phyloP scores from a whole-genome alignment of 768 basidiomycete genomes.

The Tremella mesenterica region DNA sequence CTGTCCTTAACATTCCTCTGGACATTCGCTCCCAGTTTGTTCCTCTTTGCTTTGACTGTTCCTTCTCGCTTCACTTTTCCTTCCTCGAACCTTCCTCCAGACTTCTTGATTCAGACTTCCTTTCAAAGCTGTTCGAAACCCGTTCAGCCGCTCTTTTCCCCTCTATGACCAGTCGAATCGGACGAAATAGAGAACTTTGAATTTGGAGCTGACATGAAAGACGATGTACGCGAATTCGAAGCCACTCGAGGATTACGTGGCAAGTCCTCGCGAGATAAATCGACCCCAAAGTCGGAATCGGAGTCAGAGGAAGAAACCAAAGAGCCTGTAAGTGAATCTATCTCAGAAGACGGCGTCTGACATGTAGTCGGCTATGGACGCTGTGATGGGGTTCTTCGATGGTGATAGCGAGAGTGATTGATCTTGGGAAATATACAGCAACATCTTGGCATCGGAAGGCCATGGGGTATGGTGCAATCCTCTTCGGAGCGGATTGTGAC shows the following conservation, averaged over 20 bases:
- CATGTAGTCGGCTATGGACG: conserved; percentile 20
- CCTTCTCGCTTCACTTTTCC: too few species aligned
- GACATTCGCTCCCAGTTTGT: neutral
- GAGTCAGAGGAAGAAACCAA: conserved; percentile 4
- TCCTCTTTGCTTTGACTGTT: too few species aligned
- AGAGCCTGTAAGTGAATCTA: conserved; percentile 5
- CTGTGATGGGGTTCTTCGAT: conserved; percentile 26
- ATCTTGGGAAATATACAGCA: too few species aligned
- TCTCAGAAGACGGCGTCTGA: neutral
- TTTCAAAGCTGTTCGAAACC: too few species aligned
- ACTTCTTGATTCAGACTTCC: too few species aligned
- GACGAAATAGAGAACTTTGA: too few species aligned
- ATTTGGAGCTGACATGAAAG: conserved; percentile 13
- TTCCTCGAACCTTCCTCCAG: neutral
- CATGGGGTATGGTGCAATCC: too few species aligned
- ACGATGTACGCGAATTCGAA: conserved; percentile 36
- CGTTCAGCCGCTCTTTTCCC: too few species aligned
- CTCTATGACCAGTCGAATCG: too few species aligned
- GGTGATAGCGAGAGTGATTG: conserved; percentile 9
- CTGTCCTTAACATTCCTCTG: neutral
- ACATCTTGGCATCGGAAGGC: too few species aligned
- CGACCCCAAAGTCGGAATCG: neutral
- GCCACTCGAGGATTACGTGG: conserved; percentile 28
- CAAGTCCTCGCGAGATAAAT: conserved; percentile 4
- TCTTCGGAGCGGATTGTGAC: too few species aligned